Conservation (phyloP, 2,329 filamentous ascomycete genomes). For the Fusarium udum region DNA sequence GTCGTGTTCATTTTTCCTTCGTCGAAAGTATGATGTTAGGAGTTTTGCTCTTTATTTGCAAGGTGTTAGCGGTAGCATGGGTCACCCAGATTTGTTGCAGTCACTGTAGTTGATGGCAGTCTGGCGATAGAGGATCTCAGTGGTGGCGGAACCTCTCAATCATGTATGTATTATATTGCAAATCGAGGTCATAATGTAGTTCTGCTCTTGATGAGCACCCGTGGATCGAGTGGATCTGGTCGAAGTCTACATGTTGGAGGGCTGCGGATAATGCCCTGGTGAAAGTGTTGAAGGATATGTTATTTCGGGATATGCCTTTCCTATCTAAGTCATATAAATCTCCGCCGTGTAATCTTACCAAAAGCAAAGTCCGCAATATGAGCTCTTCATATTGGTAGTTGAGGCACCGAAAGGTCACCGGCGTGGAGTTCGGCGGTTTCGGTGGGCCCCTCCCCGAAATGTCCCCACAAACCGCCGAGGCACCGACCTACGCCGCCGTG, state of each 20-base stretch:
- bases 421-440: constrained; percentile 42
- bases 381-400: not conserved
- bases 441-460: constrained; percentile 25
- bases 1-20: not conserved
- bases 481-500: constrained; percentile 25
- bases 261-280: not conserved
- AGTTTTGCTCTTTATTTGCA: not conserved
- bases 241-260: not conserved
- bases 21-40: not conserved
- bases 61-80: not conserved
- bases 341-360: not conserved
- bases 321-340: too few species aligned
- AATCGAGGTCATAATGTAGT: not conserved
- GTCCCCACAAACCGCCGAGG: constrained; percentile 32
- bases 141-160: not conserved
- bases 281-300: not conserved
- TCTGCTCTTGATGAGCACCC: not conserved
- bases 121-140: not conserved
- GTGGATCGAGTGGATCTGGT: not conserved
- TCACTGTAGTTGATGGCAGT: not conserved
- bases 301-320: not conserved
- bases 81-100: not conserved
- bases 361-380: not conserved
- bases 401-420: not conserved
- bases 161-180: not conserved